Conservation (phyloP, 768 basidiomycete species). For the Leucosporidium scottii region DNA sequence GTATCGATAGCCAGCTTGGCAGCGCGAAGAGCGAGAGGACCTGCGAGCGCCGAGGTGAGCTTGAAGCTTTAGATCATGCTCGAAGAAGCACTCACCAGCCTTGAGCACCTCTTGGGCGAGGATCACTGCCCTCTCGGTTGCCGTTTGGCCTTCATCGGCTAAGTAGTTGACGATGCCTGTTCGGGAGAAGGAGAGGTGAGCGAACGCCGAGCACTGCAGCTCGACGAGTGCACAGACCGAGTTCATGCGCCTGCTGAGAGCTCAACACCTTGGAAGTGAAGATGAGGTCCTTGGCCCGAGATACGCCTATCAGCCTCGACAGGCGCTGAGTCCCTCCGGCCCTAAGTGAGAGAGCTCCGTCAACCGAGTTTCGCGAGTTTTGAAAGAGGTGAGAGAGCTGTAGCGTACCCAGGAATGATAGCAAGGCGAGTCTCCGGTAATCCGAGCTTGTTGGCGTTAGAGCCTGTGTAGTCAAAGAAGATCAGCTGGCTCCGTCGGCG, state of each 20-base stretch:
- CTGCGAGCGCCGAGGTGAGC: constrained; percentile 4
- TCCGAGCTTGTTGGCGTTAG: constrained; percentile 69
- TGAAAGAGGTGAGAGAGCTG: too few species aligned
- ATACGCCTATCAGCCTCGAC: constrained; percentile 65
- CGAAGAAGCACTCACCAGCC: not conserved
- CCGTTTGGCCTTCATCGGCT: constrained; percentile 3
- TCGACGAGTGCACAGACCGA: constrained; percentile 49
- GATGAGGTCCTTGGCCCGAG: constrained; percentile 78
- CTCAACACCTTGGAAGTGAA: constrained; percentile 68
- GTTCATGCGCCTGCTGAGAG: constrained; percentile 61
- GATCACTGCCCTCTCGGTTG: constrained; percentile 15
- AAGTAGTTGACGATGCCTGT: constrained; percentile 29
- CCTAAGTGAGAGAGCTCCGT: constrained; percentile 4
- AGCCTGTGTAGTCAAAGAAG: constrained; percentile 42
- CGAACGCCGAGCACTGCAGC: not conserved
- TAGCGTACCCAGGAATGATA: constrained; percentile 65
- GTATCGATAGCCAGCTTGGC: constrained; percentile 30
- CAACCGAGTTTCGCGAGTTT: not conserved
- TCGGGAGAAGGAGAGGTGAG: not conserved
- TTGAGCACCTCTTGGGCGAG: constrained; percentile 8
- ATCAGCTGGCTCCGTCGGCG: not conserved
- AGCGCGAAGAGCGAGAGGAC: constrained; percentile 28
- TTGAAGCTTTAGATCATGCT: too few species aligned
- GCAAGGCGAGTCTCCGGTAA: constrained; percentile 70
- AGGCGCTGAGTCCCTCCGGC: constrained; percentile 83